phyloP scores from a whole-genome alignment of 148 eudicot genomes.

The Hydrangea macrophylla region DNA sequence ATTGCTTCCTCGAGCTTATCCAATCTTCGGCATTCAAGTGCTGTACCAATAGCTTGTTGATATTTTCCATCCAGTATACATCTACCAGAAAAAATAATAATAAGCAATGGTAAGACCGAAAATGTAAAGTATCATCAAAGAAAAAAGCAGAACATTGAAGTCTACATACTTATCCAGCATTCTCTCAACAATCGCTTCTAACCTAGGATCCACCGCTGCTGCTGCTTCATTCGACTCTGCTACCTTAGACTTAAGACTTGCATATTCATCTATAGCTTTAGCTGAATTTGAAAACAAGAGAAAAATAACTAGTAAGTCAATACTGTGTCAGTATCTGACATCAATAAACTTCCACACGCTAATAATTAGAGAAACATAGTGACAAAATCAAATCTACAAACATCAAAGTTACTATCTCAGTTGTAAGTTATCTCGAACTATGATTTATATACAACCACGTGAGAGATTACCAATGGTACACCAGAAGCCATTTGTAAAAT shows the following conservation, averaged over 20 bases:
- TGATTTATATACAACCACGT: background rate
- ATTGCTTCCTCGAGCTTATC: constrained; percentile 94
- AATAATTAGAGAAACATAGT: background rate
- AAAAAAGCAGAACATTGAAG: constrained; percentile 7
- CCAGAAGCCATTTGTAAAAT: background rate
- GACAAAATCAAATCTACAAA: background rate
- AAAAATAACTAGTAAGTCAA: background rate
- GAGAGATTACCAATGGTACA: background rate
- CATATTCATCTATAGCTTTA: constrained; percentile 97
- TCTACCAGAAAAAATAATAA: constrained; percentile 27
- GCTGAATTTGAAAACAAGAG: constrained; percentile 38
- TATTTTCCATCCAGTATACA: constrained; percentile 79
- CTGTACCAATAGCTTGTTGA: constrained; percentile 88
- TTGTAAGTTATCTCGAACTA: background rate
- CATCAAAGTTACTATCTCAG: no score
- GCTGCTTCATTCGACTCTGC: constrained; percentile 63
- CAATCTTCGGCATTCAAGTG: constrained; percentile 81
- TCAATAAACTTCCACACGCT: background rate
- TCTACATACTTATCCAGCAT: constrained; percentile 85
- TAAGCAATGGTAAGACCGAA: constrained; percentile 13
- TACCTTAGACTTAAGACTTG: constrained; percentile 69
- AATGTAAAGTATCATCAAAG: background rate
- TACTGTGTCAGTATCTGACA: background rate
- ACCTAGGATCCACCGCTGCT: constrained; percentile 66
- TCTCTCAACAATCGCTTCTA: constrained; percentile 96